Base-by-base conservation (phyloP, 2,329 filamentous ascomycete genomes). In the Didymella pomorum region DNA sequence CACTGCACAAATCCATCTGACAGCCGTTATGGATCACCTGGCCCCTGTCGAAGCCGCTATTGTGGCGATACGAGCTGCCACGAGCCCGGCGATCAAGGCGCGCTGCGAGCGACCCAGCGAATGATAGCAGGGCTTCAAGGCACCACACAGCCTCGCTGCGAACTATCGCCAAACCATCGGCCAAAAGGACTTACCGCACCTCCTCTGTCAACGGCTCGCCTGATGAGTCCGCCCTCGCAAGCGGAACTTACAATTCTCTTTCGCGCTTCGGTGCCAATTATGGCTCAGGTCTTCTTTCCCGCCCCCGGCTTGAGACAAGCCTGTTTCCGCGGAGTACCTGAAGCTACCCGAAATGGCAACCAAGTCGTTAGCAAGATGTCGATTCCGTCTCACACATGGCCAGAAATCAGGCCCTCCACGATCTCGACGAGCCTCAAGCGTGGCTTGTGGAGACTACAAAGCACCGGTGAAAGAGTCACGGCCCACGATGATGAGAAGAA, bases 101-200 rank as follows among this genome's bases (percentile, higher is more conserved):
- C 35, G 23, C 56, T 41, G 45, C 21, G 9, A 14, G 21, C 39
- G 25, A 31, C 8, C 4, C 26, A 20, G 20, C 56, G 45, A 58
- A 58, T 58, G 20, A 50, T 39, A 42, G 39, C 44, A 33, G 23
- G 3, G 18, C 11, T 39, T 33, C 29, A 16, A 23, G 12, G 12
- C 50, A 21, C 20, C 51, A 26, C 56, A 58, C 56, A 54, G 56
- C 56, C 56, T 58, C 50, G 31, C 56, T 45, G 39, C 16, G 39
- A 51, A 58, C 50, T 42, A 45, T 53, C 56, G 56, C 50, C 56
- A 54, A 51, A 58, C 50, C 33, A 42, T 47, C 50, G 56, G 45
- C 56, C 46, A 54, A 14, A 48, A 54, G 45, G 47, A 46, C 45
- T 29, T 18, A 44, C 18, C 31, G 29, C 50, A 50, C 31, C 16